Evolutionary conservation across 768 basidiomycete species (phyloP).

Genomic region (Leccinum arenicola): DNA sequence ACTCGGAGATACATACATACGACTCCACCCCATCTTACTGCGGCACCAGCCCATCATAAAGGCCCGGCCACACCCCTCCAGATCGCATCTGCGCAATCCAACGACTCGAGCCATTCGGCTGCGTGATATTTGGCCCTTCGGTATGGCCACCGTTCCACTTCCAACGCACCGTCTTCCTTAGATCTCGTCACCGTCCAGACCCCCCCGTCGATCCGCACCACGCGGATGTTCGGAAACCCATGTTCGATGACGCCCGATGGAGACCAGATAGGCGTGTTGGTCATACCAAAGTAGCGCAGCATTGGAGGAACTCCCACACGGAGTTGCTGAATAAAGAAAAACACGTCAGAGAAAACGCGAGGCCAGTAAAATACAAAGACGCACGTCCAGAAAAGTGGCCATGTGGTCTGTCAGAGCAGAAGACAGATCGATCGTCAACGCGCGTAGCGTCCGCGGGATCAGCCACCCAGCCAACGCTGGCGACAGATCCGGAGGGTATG

Average conservation of each 20-base stretch:
- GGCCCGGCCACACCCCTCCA: slow-evolving; percentile 22
- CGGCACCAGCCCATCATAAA: neutral
- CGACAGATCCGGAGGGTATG: slow-evolving; percentile 61
- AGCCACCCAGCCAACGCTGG: slow-evolving; percentile 66
- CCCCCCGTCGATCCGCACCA: slow-evolving; percentile 50
- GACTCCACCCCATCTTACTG: neutral
- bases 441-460: slow-evolving; percentile 52
- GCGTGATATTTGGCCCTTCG: slow-evolving; percentile 49
- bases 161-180: slow-evolving; percentile 31
- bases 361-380: neutral
- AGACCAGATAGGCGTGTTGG: slow-evolving; percentile 43
- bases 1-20: neutral
- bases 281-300: slow-evolving; percentile 55
- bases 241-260: slow-evolving; percentile 47
- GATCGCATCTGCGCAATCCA: slow-evolving; percentile 58
- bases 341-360: neutral
- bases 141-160: slow-evolving; percentile 57
- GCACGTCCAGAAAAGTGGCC: slow-evolving; percentile 40
- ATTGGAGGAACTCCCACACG: slow-evolving; percentile 52
- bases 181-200: slow-evolving; percentile 51
- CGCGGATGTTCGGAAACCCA: slow-evolving; percentile 60
- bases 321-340: slow-evolving; percentile 46
- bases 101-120: slow-evolving; percentile 63
- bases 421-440: slow-evolving; percentile 43
- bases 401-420: slow-evolving; percentile 40